These are phyloP conservation scores for Poa annua DNA, from an alignment of 176 grass and related monocot genomes.

Conservation along the genomic window DNA sequence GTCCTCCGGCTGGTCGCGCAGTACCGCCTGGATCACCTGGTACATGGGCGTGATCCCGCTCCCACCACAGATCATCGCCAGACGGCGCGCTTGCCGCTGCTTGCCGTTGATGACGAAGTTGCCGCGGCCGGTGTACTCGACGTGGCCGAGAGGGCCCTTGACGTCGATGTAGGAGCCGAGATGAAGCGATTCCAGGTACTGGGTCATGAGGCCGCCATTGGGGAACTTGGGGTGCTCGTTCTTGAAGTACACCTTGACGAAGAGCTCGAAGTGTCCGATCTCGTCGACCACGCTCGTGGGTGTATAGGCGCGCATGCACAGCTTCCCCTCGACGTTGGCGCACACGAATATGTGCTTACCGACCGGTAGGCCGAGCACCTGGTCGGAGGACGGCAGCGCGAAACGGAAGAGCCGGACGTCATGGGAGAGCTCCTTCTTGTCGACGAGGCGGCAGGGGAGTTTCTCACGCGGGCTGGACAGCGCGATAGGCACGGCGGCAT, in stretches of 20 bases:
- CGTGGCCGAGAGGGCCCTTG: slow-evolving; percentile 81
- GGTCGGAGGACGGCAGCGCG: slow-evolving; percentile 63
- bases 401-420: slow-evolving; percentile 87
- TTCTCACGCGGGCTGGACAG: slow-evolving; percentile 76
- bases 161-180: slow-evolving; percentile 62
- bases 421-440: slow-evolving; percentile 65
- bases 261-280: slow-evolving; percentile 80
- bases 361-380: slow-evolving; percentile 72
- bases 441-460: slow-evolving; percentile 62
- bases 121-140: slow-evolving; percentile 81
- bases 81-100: slow-evolving; percentile 51
- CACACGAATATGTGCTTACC: slow-evolving; percentile 96
- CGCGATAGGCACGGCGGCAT: slow-evolving; percentile 46
- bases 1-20: slow-evolving; percentile 79
- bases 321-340: slow-evolving; percentile 71
- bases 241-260: slow-evolving; percentile 95
- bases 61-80: slow-evolving; percentile 82
- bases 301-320: slow-evolving; percentile 87
- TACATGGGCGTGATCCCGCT: slow-evolving; percentile 96
- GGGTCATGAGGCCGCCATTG: slow-evolving; percentile 85
- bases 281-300: slow-evolving; percentile 75
- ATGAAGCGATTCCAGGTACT: slow-evolving; percentile 63
- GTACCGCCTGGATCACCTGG: slow-evolving; percentile 85
- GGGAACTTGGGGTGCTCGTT: slow-evolving; percentile 86
- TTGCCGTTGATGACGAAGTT: slow-evolving; percentile 74